Evolutionary conservation across 805 yeast genomes (phyloP).

Genomic region (Torulaspora maleeae): DNA sequence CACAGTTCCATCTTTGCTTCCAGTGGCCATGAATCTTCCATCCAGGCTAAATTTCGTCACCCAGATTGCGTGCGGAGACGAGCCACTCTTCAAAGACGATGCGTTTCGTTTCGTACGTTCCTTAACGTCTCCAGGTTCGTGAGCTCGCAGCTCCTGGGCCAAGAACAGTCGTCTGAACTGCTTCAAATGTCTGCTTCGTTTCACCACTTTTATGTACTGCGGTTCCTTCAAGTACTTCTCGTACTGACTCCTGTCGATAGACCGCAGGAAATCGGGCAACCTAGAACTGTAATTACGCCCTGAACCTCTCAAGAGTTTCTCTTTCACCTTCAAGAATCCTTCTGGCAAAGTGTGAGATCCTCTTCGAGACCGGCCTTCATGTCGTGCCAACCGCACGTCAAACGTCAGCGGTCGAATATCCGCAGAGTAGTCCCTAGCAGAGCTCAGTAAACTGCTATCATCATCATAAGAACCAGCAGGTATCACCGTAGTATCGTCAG

Average conservation of each 20-base stretch:
- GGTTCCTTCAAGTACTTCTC: slow-evolving; percentile 46
- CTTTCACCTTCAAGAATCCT: slow-evolving; percentile 16
- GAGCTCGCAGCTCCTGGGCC: slow-evolving; percentile 55
- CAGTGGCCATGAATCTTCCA: slow-evolving; percentile 80
- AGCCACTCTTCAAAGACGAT: slow-evolving; percentile 1
- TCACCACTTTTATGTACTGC: slow-evolving; percentile 49
- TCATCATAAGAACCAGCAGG: not conserved
- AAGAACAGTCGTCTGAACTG: slow-evolving; percentile 51
- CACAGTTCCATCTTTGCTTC: slow-evolving; percentile 68
- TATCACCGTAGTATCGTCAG: slow-evolving; percentile 1
- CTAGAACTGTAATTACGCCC: slow-evolving; percentile 6
- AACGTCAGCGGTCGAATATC: slow-evolving; percentile 27
- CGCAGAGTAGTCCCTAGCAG: slow-evolving; percentile 18
- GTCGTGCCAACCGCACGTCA: slow-evolving; percentile 14
- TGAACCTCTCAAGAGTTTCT: slow-evolving; percentile 14
- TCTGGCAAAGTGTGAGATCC: slow-evolving; percentile 5
- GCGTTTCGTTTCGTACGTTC: not conserved
- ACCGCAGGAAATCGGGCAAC: slow-evolving; percentile 18
- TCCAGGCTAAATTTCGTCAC: slow-evolving; percentile 68
- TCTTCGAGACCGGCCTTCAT: slow-evolving; percentile 7
- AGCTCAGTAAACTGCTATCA: not conserved
- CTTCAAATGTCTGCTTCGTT: slow-evolving; percentile 44
- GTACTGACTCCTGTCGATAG: slow-evolving; percentile 37
- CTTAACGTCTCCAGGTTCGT: slow-evolving; percentile 11
- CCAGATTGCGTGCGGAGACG: slow-evolving; percentile 51